Evolutionary conservation across 148 eudicot species (phyloP).

Genomic region (Fagopyrum homotropicum): DNA sequence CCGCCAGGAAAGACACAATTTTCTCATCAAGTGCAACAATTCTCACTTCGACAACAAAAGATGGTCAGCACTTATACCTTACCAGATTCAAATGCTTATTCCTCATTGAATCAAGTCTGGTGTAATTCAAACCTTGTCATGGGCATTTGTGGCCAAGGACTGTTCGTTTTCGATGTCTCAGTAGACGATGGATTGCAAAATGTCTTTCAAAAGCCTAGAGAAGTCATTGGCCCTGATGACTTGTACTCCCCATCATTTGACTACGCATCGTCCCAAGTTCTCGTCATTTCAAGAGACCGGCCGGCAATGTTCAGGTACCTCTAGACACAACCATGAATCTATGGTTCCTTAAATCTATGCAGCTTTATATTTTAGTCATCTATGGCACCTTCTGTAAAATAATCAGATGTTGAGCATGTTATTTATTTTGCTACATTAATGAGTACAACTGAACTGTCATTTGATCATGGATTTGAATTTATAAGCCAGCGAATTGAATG

Average conservation of each 20-base stretch:
- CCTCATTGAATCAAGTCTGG: conserved; percentile 81
- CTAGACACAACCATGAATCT: neutral
- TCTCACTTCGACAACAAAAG: conserved; percentile 65
- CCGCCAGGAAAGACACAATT: conserved; percentile 44
- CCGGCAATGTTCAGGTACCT: conserved; percentile 45
- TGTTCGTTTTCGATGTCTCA: conserved; percentile 57
- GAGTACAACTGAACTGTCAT: neutral
- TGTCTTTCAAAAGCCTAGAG: conserved; percentile 32
- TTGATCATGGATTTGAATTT: neutral
- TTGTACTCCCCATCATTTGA: conserved; percentile 85
- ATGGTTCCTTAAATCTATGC: neutral
- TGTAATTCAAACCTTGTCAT: conserved; percentile 71
- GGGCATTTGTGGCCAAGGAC: conserved; percentile 69
- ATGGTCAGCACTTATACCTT: conserved; percentile 51
- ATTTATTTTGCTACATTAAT: neutral
- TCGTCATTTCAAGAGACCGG: conserved; percentile 85
- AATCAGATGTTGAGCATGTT: neutral
- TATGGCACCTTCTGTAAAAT: neutral
- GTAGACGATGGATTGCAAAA: conserved; percentile 34
- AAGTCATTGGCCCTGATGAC: conserved; percentile 74
- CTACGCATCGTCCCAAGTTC: conserved; percentile 49
- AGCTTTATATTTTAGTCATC: neutral
- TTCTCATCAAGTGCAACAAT: conserved; percentile 55
- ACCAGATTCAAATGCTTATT: conserved; percentile 64
- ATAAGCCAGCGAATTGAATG: neutral